phyloP scores from a whole-genome alignment of 1,139 yeast species.

The Hyphopichia fennica region DNA sequence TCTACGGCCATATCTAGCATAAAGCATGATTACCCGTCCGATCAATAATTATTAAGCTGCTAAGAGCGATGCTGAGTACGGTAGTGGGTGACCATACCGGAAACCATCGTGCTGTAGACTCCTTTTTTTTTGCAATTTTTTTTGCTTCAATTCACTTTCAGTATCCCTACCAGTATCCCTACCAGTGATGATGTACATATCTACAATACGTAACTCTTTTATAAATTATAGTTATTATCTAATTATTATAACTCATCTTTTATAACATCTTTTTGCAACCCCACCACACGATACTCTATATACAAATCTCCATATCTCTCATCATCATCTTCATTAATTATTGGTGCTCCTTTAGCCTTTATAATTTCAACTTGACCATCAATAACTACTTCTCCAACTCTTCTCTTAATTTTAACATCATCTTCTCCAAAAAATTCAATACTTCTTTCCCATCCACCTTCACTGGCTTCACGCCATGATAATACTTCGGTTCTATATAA shows the following conservation, averaged over 20 bases:
- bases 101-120: not conserved
- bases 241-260: not conserved
- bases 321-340: slow-evolving; percentile 33
- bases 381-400: slow-evolving; percentile 48
- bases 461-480: slow-evolving; percentile 66
- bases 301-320: slow-evolving; percentile 74
- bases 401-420: slow-evolving; percentile 48
- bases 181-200: not conserved
- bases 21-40: not conserved
- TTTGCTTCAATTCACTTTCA: no score
- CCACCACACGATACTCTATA: slow-evolving; percentile 52
- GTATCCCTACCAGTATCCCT: no score
- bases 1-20: not conserved
- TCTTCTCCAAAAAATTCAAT: slow-evolving; percentile 61
- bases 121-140: not conserved
- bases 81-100: not conserved
- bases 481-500: slow-evolving; percentile 82
- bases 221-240: not conserved
- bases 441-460: slow-evolving; percentile 77
- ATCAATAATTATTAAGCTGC: not conserved
- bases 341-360: slow-evolving; percentile 85
- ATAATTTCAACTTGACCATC: slow-evolving; percentile 73
- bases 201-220: not conserved
- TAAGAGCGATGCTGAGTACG: not conserved
- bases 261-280: not conserved